These are phyloP conservation scores for Saccharomycopsis hybrid DNA, from an alignment of 1,139 yeast species.

Conservation along the genomic window DNA sequence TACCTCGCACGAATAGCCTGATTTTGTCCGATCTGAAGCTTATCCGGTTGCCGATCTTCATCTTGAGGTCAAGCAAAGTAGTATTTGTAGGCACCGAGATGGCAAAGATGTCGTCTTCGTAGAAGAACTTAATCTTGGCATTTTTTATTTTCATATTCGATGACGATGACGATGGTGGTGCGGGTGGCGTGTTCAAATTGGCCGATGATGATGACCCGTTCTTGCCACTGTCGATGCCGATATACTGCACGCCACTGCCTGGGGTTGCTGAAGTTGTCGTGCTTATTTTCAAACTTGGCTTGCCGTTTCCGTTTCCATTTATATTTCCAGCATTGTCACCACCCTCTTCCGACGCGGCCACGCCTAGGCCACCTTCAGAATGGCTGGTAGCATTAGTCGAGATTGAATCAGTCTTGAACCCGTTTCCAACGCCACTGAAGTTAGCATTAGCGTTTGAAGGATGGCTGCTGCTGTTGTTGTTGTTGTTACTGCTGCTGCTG, in stretches of 20 bases:
- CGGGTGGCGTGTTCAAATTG: constrained; percentile 18
- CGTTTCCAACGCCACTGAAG: too few species aligned
- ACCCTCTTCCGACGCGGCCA: neutral
- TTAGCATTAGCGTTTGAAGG: too few species aligned
- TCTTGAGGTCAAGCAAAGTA: constrained; percentile 53
- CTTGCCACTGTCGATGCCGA: too few species aligned
- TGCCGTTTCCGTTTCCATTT: too few species aligned
- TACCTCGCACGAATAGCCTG: constrained; percentile 28
- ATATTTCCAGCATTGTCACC: too few species aligned
- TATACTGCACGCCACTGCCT: constrained; percentile 1
- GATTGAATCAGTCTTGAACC: constrained; percentile 16
- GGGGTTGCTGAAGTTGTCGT: constrained; percentile 4
- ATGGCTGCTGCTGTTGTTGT: too few species aligned
- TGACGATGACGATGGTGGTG: constrained; percentile 16
- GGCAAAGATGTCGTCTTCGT: constrained; percentile 87
- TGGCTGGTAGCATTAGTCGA: constrained; percentile 15
- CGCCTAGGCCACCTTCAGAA: constrained; percentile 6
- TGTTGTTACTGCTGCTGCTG: too few species aligned
- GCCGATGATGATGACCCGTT: too few species aligned
- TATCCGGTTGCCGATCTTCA: constrained; percentile 62
- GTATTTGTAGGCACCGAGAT: constrained; percentile 62
- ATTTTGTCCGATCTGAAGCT: constrained; percentile 27
- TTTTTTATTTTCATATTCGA: constrained; percentile 25
- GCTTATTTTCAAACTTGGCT: constrained; percentile 22
- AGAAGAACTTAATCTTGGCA: constrained; percentile 78